These are phyloP conservation scores for Apiospora phragmitis DNA, from an alignment of 2,329 filamentous ascomycete genomes.

Conservation along the genomic window DNA sequence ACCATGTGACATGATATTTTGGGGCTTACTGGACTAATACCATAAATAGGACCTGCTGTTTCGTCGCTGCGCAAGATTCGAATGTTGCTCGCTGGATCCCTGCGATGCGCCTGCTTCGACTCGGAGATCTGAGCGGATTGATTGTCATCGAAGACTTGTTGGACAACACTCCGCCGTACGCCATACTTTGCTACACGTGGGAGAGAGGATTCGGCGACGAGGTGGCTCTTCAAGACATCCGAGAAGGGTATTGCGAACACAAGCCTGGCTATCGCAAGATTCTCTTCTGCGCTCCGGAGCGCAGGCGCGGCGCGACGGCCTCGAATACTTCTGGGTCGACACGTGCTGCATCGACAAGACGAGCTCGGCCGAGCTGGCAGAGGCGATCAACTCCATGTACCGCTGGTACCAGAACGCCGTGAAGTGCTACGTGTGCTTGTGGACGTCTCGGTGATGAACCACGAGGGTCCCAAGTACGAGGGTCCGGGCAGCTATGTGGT, in stretches of 20 bases:
- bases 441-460: background rate
- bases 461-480: background rate
- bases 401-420: constrained; percentile 4
- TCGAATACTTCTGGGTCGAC: constrained; percentile 10
- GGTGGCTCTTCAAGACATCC: background rate
- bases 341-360: constrained; percentile 12
- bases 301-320: background rate
- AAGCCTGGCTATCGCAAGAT: constrained; percentile 8
- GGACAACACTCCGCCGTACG: constrained; percentile 1
- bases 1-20: no score
- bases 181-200: constrained; percentile 10
- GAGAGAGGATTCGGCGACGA: background rate
- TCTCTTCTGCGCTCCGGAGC: constrained; percentile 6
- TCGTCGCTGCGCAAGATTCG: background rate
- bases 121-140: background rate
- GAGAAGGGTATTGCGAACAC: background rate
- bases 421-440: constrained; percentile 8
- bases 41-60: background rate
- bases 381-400: constrained; percentile 13
- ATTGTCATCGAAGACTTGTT: background rate
- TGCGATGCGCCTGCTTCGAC: background rate
- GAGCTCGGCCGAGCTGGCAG: background rate
- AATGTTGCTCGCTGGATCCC: background rate
- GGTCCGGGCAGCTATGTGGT: background rate
- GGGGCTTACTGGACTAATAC: no score